Conservation (phyloP, 2,329 filamentous ascomycete genomes). For the Cordyceps javanica region DNA sequence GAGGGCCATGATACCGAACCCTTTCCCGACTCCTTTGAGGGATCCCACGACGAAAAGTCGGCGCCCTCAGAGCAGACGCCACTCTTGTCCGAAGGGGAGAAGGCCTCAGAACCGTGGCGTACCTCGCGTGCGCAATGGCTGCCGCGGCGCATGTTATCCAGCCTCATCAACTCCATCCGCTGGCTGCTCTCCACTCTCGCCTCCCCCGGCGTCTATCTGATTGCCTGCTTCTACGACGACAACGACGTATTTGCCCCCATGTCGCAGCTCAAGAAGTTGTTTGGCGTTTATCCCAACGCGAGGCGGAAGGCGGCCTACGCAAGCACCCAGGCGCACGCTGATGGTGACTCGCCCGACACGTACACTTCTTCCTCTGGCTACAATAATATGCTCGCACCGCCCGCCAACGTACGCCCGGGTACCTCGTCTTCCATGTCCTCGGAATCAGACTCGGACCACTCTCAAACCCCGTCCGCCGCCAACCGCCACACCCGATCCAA, state of each 20-base stretch:
- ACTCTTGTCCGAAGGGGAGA: slow-evolving; percentile 38
- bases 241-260: slow-evolving; percentile 74
- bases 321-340: slow-evolving; percentile 36
- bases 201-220: slow-evolving; percentile 74
- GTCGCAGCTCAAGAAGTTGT: slow-evolving; percentile 62
- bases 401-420: slow-evolving; percentile 22
- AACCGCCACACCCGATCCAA: slow-evolving; percentile 57
- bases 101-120: slow-evolving; percentile 41
- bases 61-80: slow-evolving; percentile 59
- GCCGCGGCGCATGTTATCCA: slow-evolving; percentile 63
- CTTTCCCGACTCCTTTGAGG: slow-evolving; percentile 31
- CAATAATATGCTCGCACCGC: slow-evolving; percentile 21
- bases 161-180: slow-evolving; percentile 68
- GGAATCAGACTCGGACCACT: slow-evolving; percentile 61
- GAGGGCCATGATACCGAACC: slow-evolving; percentile 28
- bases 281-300: slow-evolving; percentile 31
- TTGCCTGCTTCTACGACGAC: slow-evolving; percentile 77
- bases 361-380: slow-evolving; percentile 23
- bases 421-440: slow-evolving; percentile 60
- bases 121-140: slow-evolving; percentile 34
- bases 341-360: slow-evolving; percentile 19
- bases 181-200: slow-evolving; percentile 74
- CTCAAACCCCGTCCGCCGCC: slow-evolving; percentile 18
- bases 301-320: slow-evolving; percentile 25
- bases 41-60: slow-evolving; percentile 32